phyloP scores from a whole-genome alignment of 164 flowering plant genomes.

The Dillenia turbinata region DNA sequence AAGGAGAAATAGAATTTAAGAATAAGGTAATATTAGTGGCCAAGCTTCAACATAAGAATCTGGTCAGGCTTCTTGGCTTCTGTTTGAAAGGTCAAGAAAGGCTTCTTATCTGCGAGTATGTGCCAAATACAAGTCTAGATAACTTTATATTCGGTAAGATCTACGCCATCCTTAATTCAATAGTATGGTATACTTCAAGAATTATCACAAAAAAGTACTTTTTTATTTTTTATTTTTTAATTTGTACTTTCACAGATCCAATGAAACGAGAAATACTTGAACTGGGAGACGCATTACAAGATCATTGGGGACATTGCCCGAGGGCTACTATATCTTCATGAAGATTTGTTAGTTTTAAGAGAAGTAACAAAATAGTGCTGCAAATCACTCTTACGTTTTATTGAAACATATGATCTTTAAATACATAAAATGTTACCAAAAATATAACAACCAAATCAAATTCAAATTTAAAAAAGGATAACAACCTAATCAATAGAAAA shows the following conservation, averaged over 20 bases:
- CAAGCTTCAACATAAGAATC: slow-evolving; percentile 14
- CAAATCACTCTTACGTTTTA: too few species aligned
- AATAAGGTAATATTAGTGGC: slow-evolving; percentile 8
- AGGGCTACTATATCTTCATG: too few species aligned
- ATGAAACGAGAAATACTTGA: slow-evolving; percentile 6
- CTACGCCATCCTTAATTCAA: neutral
- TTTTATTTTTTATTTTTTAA: too few species aligned
- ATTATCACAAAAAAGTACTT: neutral
- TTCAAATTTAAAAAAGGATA: too few species aligned
- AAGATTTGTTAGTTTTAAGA: too few species aligned
- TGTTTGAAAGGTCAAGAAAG: slow-evolving; percentile 11
- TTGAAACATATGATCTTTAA: slow-evolving; percentile 20
- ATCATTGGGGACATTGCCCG: too few species aligned
- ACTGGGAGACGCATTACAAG: slow-evolving; percentile 38
- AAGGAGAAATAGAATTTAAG: slow-evolving; percentile 9
- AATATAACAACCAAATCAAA: neutral
- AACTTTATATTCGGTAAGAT: slow-evolving; percentile 9
- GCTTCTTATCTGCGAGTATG: slow-evolving; percentile 13
- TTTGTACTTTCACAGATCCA: slow-evolving; percentile 1
- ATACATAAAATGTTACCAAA: slow-evolving; percentile 36
- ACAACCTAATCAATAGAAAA: too few species aligned
- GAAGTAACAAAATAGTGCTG: too few species aligned
- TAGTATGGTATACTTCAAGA: neutral
- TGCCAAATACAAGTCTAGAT: slow-evolving; percentile 21
- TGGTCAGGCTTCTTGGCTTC: slow-evolving; percentile 15